Evolutionary conservation across 2,329 filamentous ascomycete genomes (phyloP), one percentile per base, ranked within the genome.

Genomic region (Colletotrichum scovillei): DNA sequence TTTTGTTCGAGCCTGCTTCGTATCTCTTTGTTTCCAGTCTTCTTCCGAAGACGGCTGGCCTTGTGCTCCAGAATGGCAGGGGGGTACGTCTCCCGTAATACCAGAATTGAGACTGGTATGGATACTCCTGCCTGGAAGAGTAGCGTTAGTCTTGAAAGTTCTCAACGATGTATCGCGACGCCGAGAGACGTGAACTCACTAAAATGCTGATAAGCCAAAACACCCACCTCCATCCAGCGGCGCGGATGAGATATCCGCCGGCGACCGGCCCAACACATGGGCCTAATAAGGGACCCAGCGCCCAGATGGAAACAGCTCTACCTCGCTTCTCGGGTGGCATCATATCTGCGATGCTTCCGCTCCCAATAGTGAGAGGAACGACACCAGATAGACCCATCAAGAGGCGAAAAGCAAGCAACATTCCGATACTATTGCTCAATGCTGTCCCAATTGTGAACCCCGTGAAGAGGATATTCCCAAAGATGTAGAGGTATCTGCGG

Each of bases 1-100:
- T 38, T 16, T 16, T 85, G 42, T 85, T 82, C 84, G 76, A 92
- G 86, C 77, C 88, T 89, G 24, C 88, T 89, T 0, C 91, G 90
- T 3, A 92, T 79, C 11, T 80, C 76, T 0, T 75, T 72, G 71
- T 91, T 91, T 24, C 88, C 88, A 0, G 89, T 91, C 63, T 87
- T 83, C 69, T 84, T 85, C 3, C 84, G 84, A 1, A 91, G 82
- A 3, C 80, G 78, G 2, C 71, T 71, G 0, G 83, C 82, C 76
- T 86, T 88, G 12, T 80, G 79, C 62, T 84, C 76, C 1, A 90
- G 81, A 14, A 90, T 77, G 0, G 86, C 80, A 0, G 85, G 83
- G 0, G 85, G 84, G 69, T 88, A 88, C 0, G 87, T 87, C 78
- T 90, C 88, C 28, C 82, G 80, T 5, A 85, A 80, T 49, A 86